phyloP scores from a whole-genome alignment of 371 early-diverging fungal species.

The Zychaea mexicana region DNA sequence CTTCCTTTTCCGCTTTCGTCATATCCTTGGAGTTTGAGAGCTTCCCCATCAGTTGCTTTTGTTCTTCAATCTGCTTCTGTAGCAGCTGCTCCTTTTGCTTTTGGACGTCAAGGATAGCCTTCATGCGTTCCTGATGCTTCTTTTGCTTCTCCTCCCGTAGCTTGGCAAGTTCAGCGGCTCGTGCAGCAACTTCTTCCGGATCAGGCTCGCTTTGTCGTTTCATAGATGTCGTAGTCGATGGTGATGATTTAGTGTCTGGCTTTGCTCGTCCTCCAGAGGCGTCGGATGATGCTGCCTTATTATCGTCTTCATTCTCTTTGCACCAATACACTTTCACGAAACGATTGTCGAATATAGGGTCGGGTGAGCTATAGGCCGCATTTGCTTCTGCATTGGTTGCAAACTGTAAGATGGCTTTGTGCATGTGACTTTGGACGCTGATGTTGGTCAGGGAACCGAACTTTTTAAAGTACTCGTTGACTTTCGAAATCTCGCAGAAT shows the following conservation, averaged over 20 bases:
- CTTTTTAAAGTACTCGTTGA: constrained; percentile 71
- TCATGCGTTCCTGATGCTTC: constrained; percentile 54
- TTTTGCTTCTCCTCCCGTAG: constrained; percentile 32
- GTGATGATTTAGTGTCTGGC: not conserved
- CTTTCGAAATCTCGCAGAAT: constrained; percentile 56
- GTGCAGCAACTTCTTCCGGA: constrained; percentile 42
- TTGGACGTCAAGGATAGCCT: constrained; percentile 57
- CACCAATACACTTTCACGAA: constrained; percentile 83
- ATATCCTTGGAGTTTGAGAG: constrained; percentile 49
- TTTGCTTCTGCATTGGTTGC: constrained; percentile 63
- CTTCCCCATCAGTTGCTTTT: constrained; percentile 59
- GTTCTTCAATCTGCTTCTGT: constrained; percentile 57
- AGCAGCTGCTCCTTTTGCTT: constrained; percentile 59
- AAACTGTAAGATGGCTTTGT: constrained; percentile 66
- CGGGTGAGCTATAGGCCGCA: constrained; percentile 76
- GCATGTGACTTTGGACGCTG: constrained; percentile 46
- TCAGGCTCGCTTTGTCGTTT: constrained; percentile 33
- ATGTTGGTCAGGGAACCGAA: constrained; percentile 77
- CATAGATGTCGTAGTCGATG: constrained; percentile 10
- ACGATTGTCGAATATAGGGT: constrained; percentile 85
- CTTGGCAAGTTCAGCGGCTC: constrained; percentile 39
- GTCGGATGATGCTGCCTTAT: not conserved
- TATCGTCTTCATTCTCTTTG: constrained; percentile 2
- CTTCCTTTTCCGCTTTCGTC: constrained; percentile 53
- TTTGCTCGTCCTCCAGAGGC: not conserved